Conservation (phyloP, 768 basidiomycete species). For the Hydnomerulius pinastri region DNA sequence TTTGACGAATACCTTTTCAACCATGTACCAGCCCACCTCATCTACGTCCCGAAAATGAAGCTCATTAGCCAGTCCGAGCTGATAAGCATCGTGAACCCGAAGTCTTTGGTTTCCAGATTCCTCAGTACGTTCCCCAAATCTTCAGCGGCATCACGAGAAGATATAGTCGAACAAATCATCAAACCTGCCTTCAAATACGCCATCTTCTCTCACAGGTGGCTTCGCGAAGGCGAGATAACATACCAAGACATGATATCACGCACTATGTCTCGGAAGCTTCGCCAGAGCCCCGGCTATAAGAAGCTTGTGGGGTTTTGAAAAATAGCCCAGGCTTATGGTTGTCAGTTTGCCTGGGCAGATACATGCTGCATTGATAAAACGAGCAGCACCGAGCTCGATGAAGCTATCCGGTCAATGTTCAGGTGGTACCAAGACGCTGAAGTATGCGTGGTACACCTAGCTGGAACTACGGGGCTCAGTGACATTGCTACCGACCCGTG, state of each 20-base stretch:
- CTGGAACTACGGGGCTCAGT: background rate
- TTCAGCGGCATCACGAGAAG: background rate
- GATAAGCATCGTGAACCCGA: no score
- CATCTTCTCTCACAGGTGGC: slow-evolving; percentile 4
- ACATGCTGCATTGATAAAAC: slow-evolving; percentile 15
- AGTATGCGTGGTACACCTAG: slow-evolving; percentile 14
- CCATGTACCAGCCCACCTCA: no score
- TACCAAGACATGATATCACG: background rate
- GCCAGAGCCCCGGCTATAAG: background rate
- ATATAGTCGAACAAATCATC: background rate
- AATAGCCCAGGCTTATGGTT: background rate
- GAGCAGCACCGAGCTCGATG: slow-evolving; percentile 18
- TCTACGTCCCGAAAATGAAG: no score
- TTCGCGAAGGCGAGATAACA: background rate
- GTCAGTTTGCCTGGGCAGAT: slow-evolving; percentile 9
- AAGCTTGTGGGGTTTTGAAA: slow-evolving; percentile 2
- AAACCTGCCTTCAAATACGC: background rate
- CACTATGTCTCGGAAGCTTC: background rate
- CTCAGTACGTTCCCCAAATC: no score
- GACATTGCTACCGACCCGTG: slow-evolving; percentile 6
- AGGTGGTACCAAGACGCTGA: slow-evolving; percentile 16
- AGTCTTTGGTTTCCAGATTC: no score
- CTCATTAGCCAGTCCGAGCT: no score
- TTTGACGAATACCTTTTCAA: no score
- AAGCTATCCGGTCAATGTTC: slow-evolving; percentile 21